Conservation (phyloP, 2,329 filamentous ascomycete species). For the Bipolaris zeicola region DNA sequence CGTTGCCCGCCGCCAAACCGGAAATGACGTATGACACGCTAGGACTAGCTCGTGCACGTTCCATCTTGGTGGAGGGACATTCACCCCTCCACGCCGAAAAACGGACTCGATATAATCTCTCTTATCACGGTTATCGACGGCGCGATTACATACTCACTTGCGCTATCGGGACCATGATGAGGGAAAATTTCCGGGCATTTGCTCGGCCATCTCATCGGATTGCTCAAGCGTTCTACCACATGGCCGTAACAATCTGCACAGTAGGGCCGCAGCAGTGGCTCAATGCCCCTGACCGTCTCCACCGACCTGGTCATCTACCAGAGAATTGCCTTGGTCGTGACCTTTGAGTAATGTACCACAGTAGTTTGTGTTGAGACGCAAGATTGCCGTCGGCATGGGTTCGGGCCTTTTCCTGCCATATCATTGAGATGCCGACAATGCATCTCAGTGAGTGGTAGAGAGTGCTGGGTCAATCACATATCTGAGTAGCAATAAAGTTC, state of each 20-base stretch:
- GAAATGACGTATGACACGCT: slow-evolving; percentile 21
- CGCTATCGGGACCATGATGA: not conserved
- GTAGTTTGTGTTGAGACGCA: slow-evolving; percentile 1
- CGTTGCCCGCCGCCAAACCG: slow-evolving; percentile 15
- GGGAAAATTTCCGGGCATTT: not conserved
- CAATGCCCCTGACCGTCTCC: slow-evolving; percentile 4
- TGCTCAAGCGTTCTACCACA: not conserved
- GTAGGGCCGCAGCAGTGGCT: not conserved
- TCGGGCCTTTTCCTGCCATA: slow-evolving; percentile 8
- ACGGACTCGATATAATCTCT: slow-evolving; percentile 5
- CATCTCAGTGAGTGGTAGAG: not conserved
- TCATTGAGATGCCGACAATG: slow-evolving; percentile 1
- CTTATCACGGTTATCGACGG: slow-evolving; percentile 5
- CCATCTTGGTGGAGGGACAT: slow-evolving; percentile 9
- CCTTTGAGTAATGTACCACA: not conserved
- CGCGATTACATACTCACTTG: not conserved
- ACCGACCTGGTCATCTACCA: slow-evolving; percentile 10
- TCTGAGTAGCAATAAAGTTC: not conserved
- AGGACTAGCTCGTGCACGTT: slow-evolving; percentile 14
- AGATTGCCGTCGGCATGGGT: not conserved
- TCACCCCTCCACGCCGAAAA: slow-evolving; percentile 17
- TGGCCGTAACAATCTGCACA: not conserved
- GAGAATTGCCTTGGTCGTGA: not conserved
- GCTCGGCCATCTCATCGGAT: not conserved
- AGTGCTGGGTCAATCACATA: not conserved